Evolutionary conservation across 2,329 filamentous ascomycete species (phyloP), one percentile per base, ranked within the genome.

Genomic region (Penicillium sp.): DNA sequence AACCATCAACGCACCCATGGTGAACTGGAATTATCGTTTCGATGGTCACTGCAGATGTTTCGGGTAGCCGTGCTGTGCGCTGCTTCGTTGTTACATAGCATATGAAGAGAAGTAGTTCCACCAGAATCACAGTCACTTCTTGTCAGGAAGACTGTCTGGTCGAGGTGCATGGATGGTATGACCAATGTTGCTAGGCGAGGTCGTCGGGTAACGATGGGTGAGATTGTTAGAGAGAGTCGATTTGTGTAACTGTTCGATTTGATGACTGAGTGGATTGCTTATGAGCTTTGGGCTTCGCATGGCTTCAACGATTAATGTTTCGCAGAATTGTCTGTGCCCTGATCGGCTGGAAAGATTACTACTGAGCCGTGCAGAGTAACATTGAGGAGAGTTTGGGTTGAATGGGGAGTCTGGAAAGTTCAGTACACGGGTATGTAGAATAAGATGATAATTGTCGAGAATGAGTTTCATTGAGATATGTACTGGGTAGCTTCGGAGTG

Each of bases 41-140:
- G 2, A 36, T 21, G 8, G 10, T 43, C 38, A 38, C 42, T 50
- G 28, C 16, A 51, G 42, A 47, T 57, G 45, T 56, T 53, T 61
- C 52, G 16, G 43, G 16, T 47, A 46, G 33, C 21, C 13, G 24
- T 42, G 28, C 29, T n/a, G 41, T 33, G 31, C 29, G 2, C 31
- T 52, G 52, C 45, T 60, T 18, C 44, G 55, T 49, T 42, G 57
- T 62, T 63, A 60, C 60, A 62, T 62, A 51, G 38, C 21, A 12
- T 36, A 9, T 31, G 3, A 26, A 42, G 26, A 46, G 24, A 15
- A 29, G 44, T 34, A 42, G 29, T 21, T 41, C 42, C 45, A 33
- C 13, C 38, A 34, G 21, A 44, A 10, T 36, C 8, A 52, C 28
- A 26, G 56, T 53, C 52, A 60, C 58, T 39, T 47, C 48, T 23